Base-by-base conservation (phyloP, 345 rosid species). In the Citrus medica region DNA sequence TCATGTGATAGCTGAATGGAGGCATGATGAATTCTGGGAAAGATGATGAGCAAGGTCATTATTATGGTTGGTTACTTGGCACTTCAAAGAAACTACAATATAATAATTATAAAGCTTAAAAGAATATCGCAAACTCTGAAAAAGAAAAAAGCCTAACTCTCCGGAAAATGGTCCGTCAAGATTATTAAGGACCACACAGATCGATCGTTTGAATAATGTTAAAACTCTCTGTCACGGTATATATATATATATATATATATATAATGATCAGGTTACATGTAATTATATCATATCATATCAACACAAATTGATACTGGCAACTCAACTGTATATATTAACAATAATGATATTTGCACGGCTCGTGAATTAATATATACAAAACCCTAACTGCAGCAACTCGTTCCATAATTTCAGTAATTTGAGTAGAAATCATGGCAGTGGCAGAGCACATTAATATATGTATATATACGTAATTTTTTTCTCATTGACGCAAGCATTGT, bases 91-190 rank as follows among this genome's bases (percentile, higher is more conserved):
- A 42, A 12, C 21, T 30, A 13, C 5, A 46, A 46, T 46, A 42
- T 46, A 46, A 46, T 12, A 30, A 65, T 65, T 32, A 65, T 67
- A 71, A 75, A 70, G 24, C n/a, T 24, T 55, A 10, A 53, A 72
- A 69, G 48, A 62, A 67, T 32, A 10, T 16, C 7, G 7, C 21
- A 62, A 4, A 17, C 40, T 35, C 33, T n/a, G 38, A 16, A 19
- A 53, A 74, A 33, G 42, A 27, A 62, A 27, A 62, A 81, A 83
- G 85, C 82, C 85, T 74, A 67, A 74, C 74, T 74, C 82, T 71
- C 59, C 51, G 79, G 83, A 61, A 66, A 27, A 40, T 27, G 69
- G 69, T 74, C 59, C 38, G 59, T 17, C 21, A 35, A 21, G 9
- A 33, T 22, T 21, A 33, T 22, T 21, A 13, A 59, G 79, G 75